A percentile compares a stretch with the other conserved stretches of the same genome.
phyloP scores from a whole-genome alignment of 768 basidiomycete species.

The Russula vinacea region DNA sequence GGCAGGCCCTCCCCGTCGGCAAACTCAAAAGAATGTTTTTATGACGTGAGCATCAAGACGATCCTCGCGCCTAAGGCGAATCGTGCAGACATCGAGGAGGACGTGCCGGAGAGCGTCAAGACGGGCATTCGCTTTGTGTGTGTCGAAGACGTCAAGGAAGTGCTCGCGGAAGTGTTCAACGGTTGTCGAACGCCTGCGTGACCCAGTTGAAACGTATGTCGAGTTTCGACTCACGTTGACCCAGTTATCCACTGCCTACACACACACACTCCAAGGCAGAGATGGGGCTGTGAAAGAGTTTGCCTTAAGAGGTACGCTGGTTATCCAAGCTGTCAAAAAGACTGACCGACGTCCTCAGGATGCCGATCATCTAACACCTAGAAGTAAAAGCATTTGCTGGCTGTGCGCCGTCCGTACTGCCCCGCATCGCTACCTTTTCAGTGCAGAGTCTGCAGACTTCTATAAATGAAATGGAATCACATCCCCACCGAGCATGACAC shows the following conservation, averaged over 20 bases:
- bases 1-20: slow-evolving; percentile 93
- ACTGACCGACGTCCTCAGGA: too few species aligned
- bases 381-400: too few species aligned
- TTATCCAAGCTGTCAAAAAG: too few species aligned
- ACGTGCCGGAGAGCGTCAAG: slow-evolving; percentile 95
- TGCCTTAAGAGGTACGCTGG: too few species aligned
- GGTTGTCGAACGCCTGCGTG: slow-evolving; percentile 68
- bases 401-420: too few species aligned
- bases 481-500: too few species aligned
- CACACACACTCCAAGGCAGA: not conserved
- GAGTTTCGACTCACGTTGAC: not conserved
- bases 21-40: slow-evolving; percentile 96
- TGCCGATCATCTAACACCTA: too few species aligned
- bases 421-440: too few species aligned
- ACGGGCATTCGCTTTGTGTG: slow-evolving; percentile 93
- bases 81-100: slow-evolving; percentile 93
- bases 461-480: too few species aligned
- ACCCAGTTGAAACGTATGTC: slow-evolving; percentile 42
- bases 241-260: not conserved
- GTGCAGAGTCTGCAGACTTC: too few species aligned
- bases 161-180: slow-evolving; percentile 82
- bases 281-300: too few species aligned
- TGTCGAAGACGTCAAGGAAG: slow-evolving; percentile 89
- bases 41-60: slow-evolving; percentile 93
- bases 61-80: slow-evolving; percentile 85